Evolutionary conservation across 2,329 filamentous ascomycete species (phyloP).

Genomic region (Arthrinium phaeospermum): DNA sequence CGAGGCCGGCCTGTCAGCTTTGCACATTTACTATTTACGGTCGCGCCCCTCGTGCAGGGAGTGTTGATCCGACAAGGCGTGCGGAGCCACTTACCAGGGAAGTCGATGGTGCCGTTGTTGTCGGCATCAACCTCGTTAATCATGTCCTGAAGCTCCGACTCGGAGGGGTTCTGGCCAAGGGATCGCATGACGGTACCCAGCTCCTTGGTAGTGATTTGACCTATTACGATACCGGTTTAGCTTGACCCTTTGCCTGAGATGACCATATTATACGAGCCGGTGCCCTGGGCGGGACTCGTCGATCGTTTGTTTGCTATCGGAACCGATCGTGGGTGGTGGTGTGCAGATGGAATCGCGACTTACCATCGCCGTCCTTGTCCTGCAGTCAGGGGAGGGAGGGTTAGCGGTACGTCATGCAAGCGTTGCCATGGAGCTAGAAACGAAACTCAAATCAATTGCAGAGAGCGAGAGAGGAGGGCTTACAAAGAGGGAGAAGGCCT

Average conservation of each 20-base stretch:
- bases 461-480: conserved; percentile 49
- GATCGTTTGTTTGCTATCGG: not conserved
- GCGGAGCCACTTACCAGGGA: conserved; percentile 69
- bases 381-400: conserved; percentile 43
- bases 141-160: conserved; percentile 91
- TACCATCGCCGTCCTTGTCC: conserved; percentile 93
- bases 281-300: not conserved
- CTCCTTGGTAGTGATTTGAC: conserved; percentile 92
- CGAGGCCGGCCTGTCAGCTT: not conserved
- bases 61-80: not conserved
- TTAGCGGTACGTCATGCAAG: conserved; percentile 31
- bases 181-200: conserved; percentile 90
- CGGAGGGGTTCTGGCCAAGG: conserved; percentile 86
- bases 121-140: conserved; percentile 93
- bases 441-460: not conserved
- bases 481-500: conserved; percentile 99
- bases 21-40: not conserved
- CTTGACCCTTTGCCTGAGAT: not conserved
- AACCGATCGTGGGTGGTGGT: not conserved
- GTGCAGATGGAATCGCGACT: conserved; percentile 43
- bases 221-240: conserved; percentile 48
- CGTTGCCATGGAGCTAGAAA: not conserved
- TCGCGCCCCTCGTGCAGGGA: not conserved
- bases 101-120: conserved; percentile 92
- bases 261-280: not conserved